Evolutionary conservation across 1,284 basidiomycete genomes (phyloP).

Genomic region (Pseudozyma hubeiensis): DNA sequence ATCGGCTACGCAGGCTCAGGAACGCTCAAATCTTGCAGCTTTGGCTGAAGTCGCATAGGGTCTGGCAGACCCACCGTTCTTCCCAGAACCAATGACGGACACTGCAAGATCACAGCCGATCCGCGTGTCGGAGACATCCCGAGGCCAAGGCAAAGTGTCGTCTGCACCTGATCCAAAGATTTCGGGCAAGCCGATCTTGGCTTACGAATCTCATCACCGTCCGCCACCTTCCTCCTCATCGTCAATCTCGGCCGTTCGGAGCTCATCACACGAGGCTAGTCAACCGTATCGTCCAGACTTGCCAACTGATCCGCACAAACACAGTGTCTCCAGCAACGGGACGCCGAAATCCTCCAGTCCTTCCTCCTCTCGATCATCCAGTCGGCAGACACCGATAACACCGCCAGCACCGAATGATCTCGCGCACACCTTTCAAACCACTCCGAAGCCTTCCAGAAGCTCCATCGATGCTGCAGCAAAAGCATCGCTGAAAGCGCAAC

Average conservation of each 20-base stretch:
- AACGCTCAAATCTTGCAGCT: not conserved
- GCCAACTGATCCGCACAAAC: too few relatives aligned
- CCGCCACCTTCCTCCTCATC: constrained; percentile 3
- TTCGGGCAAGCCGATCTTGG: constrained; percentile 1
- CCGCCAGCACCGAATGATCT: not conserved
- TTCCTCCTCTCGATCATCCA: constrained; percentile 18
- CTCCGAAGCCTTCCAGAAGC: constrained; percentile 13
- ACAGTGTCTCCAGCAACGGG: too few relatives aligned
- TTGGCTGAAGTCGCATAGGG: not conserved
- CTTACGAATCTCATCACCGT: not conserved
- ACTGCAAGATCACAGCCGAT: constrained; percentile 14
- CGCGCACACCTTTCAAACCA: not conserved
- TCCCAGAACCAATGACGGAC: constrained; percentile 3
- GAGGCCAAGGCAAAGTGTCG: constrained; percentile 21
- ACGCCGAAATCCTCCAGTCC: not conserved
- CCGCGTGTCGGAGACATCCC: constrained; percentile 20
- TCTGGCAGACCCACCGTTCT: not conserved
- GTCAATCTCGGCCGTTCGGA: not conserved
- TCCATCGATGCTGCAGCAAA: not conserved
- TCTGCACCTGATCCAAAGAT: not conserved
- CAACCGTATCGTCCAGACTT: not conserved
- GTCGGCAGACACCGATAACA: not conserved
- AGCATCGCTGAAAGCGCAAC: constrained; percentile 6
- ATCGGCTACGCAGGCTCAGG: not conserved
- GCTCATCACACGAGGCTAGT: not conserved